A percentile compares a stretch with the other conserved stretches of the same genome.
These are phyloP conservation scores for Cutaneotrichosporon sp. DNA, from an alignment of 1,284 basidiomycete species.

Conservation along the genomic window DNA sequence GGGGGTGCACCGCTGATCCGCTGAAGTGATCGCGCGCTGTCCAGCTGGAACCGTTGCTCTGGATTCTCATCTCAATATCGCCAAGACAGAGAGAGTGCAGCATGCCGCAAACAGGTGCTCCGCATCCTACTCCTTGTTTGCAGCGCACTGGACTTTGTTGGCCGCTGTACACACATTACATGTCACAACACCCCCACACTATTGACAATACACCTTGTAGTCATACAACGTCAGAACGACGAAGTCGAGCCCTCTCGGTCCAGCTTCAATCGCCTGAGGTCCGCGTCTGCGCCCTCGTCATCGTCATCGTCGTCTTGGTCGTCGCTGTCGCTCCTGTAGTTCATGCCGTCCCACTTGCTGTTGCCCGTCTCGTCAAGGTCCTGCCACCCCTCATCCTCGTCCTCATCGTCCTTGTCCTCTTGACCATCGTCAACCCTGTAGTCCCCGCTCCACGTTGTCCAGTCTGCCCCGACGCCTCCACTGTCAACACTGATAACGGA, in stretches of 20 bases:
- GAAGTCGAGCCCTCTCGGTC: neutral
- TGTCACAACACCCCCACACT: neutral
- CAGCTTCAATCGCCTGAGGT: neutral
- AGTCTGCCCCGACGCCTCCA: neutral
- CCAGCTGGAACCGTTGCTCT: too few species aligned
- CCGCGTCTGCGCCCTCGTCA: neutral
- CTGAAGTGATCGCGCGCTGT: too few species aligned
- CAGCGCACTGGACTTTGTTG: too few species aligned
- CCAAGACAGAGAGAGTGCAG: too few species aligned
- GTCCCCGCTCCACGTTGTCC: neutral
- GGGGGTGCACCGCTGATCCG: too few species aligned
- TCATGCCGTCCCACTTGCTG: neutral
- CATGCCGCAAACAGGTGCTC: too few species aligned
- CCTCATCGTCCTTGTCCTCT: neutral
- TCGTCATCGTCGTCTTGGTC: slow-evolving; percentile 7
- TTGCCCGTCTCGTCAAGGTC: neutral
- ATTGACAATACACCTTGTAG: neutral
- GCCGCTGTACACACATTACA: neutral
- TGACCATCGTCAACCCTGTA: too few species aligned
- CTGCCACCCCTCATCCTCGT: neutral
- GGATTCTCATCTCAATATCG: too few species aligned
- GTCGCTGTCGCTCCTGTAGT: slow-evolving; percentile 3
- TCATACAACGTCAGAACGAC: neutral
- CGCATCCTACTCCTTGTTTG: too few species aligned
- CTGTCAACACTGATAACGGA: neutral